Conservation (phyloP, 1,139 yeast species). For the Pichia sp. region DNA sequence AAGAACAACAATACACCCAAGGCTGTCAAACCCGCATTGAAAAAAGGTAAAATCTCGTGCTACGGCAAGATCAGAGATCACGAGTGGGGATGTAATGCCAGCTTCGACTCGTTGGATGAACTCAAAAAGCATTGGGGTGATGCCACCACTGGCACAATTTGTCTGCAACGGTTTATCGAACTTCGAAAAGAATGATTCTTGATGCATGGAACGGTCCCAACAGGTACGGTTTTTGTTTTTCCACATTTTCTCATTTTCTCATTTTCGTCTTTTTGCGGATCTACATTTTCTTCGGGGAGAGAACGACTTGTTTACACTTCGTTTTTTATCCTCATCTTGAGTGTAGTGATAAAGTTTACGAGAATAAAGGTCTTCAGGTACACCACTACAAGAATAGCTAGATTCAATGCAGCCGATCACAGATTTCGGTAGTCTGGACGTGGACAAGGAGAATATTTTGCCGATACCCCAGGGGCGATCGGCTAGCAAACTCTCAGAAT, state of each 20-base stretch:
- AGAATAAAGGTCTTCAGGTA: background rate
- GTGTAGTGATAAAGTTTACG: no score
- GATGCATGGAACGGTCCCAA: no score
- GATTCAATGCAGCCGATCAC: conserved; percentile 20
- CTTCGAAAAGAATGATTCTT: background rate
- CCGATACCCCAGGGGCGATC: conserved; percentile 70
- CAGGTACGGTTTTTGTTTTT: background rate
- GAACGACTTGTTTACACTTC: conserved; percentile 1
- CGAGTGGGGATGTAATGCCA: conserved; percentile 6
- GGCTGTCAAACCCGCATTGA: background rate
- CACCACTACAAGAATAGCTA: background rate
- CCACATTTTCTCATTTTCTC: background rate
- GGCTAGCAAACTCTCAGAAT: conserved; percentile 50
- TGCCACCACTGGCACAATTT: background rate
- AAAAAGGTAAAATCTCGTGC: background rate
- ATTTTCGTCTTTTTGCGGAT: background rate
- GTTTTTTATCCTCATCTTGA: background rate
- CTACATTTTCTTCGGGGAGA: background rate
- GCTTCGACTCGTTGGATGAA: conserved; percentile 1
- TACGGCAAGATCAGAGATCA: background rate
- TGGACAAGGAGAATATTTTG: conserved; percentile 75
- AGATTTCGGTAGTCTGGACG: conserved; percentile 54
- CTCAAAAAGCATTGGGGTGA: conserved; percentile 11
- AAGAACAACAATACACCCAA: background rate
- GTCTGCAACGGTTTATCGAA: conserved; percentile 2